Evolutionary conservation across 2,329 filamentous ascomycete species (phyloP).

Genomic region (Cladorrhinum sp.): DNA sequence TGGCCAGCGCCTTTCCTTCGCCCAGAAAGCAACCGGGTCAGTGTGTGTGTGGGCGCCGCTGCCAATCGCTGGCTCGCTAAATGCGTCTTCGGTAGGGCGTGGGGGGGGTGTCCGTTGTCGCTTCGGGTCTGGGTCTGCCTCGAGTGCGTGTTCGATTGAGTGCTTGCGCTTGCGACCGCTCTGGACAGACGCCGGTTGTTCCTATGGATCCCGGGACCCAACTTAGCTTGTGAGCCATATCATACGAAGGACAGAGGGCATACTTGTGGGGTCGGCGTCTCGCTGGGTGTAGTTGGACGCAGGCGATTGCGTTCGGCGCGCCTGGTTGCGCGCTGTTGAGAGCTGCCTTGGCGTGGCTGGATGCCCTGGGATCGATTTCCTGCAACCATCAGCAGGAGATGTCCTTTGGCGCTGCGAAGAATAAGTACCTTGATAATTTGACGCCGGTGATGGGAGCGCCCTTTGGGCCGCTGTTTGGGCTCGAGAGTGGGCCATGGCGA

Average conservation of each 20-base stretch:
- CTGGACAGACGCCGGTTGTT: slow-evolving; percentile 11
- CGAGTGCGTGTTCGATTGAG: slow-evolving; percentile 15
- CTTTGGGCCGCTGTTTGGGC: slow-evolving; percentile 19
- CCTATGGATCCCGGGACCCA: slow-evolving; percentile 13
- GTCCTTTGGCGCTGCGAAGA: slow-evolving; percentile 20
- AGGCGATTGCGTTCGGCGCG: slow-evolving; percentile 11
- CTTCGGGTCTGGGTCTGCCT: slow-evolving; percentile 16
- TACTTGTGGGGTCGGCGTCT: slow-evolving; percentile 14
- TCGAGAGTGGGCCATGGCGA: slow-evolving; percentile 22
- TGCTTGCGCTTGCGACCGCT: slow-evolving; percentile 20
- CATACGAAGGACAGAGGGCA: slow-evolving; percentile 11
- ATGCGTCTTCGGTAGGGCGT: slow-evolving; percentile 15
- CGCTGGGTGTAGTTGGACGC: slow-evolving; percentile 14
- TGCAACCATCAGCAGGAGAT: slow-evolving; percentile 17
- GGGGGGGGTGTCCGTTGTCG: slow-evolving; percentile 14
- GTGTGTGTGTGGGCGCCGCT: slow-evolving; percentile 14
- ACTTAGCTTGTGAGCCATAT: slow-evolving; percentile 16
- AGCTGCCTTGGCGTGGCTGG: slow-evolving; percentile 17
- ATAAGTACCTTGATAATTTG: slow-evolving; percentile 23
- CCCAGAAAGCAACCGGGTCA: slow-evolving; percentile 19
- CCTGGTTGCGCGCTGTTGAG: slow-evolving; percentile 13
- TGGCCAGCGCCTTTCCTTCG: slow-evolving; percentile 20
- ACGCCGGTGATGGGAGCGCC: slow-evolving; percentile 18
- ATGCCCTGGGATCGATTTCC: slow-evolving; percentile 19
- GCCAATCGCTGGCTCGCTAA: slow-evolving; percentile 17